phyloP scores from a whole-genome alignment of 2,329 filamentous ascomycete genomes.

The Lachnellula subtilissima region DNA sequence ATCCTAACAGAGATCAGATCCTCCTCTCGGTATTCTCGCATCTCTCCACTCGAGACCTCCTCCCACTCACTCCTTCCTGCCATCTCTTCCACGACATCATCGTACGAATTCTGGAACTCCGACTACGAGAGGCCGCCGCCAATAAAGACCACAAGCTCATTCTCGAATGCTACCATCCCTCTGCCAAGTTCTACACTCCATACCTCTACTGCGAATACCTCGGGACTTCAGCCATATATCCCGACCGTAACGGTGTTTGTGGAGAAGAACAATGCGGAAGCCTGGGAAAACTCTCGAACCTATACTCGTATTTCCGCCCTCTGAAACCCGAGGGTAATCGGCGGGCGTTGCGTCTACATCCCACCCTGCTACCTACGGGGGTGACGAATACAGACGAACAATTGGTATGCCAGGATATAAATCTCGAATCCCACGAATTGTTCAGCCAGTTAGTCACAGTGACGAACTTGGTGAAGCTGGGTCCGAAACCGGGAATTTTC shows the following conservation, averaged over 20 bases:
- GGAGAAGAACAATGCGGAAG: slow-evolving; percentile 25
- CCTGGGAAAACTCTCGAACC: slow-evolving; percentile 32
- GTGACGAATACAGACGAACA: slow-evolving; percentile 32
- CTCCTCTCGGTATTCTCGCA: slow-evolving; percentile 45
- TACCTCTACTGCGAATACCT: slow-evolving; percentile 65
- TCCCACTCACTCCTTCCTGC: slow-evolving; percentile 54
- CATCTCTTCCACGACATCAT: slow-evolving; percentile 60
- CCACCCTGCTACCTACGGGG: slow-evolving; percentile 27
- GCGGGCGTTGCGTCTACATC: slow-evolving; percentile 7
- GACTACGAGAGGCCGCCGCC: slow-evolving; percentile 54
- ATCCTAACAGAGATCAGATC: slow-evolving; percentile 35
- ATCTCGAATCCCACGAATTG: slow-evolving; percentile 63
- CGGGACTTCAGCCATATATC: slow-evolving; percentile 48
- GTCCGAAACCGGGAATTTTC: slow-evolving; percentile 57
- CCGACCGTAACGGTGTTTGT: slow-evolving; percentile 41
- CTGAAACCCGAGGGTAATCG: slow-evolving; percentile 13
- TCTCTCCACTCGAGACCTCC: slow-evolving; percentile 46
- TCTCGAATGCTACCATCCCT: slow-evolving; percentile 74
- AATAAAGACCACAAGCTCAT: slow-evolving; percentile 60
- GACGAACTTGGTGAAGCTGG: slow-evolving; percentile 63
- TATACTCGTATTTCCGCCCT: slow-evolving; percentile 19
- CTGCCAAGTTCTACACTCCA: slow-evolving; percentile 62
- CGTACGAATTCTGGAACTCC: slow-evolving; percentile 58
- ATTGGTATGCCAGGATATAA: slow-evolving; percentile 53
- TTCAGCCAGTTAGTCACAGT: slow-evolving; percentile 71